A percentile compares a stretch with the other conserved stretches of the same genome.
These are phyloP conservation scores for Cajanus cajan DNA, from an alignment of 306 rosid genomes.

Conservation along the genomic window DNA sequence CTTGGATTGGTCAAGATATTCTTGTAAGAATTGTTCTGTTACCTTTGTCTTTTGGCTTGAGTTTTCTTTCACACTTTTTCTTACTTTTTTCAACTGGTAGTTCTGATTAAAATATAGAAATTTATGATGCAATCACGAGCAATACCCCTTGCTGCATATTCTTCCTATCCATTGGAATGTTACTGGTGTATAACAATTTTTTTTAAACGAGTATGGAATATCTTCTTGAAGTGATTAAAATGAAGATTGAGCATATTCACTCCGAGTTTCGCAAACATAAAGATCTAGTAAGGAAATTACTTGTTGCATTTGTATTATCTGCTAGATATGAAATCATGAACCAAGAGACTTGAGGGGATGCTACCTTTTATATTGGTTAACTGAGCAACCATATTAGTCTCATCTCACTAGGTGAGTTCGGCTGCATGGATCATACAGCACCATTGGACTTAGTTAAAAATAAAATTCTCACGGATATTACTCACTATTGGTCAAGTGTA, in stretches of 20 bases:
- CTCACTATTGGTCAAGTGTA: neutral
- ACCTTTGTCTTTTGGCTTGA: neutral
- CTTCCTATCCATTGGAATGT: neutral
- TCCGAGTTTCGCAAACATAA: neutral
- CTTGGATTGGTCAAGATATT: conserved; percentile 99
- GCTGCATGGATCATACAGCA: neutral
- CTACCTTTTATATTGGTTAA: neutral
- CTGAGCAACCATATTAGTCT: neutral
- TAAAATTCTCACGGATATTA: neutral
- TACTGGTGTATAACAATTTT: neutral
- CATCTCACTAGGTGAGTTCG: neutral
- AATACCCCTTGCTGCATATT: neutral
- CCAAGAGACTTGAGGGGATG: neutral
- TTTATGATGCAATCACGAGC: neutral
- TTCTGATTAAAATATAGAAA: conserved; percentile 19
- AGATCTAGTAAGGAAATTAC: neutral
- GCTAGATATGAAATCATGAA: neutral
- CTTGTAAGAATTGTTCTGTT: conserved; percentile 61
- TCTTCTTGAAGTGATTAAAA: neutral
- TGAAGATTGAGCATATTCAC: neutral
- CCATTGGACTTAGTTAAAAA: neutral
- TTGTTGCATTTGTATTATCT: neutral
- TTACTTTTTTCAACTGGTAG: neutral
- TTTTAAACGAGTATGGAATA: conserved; percentile 6
- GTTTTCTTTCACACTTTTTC: neutral